Conservation (phyloP, 2,329 filamentous ascomycete genomes). For the Aspergillus jensenii region DNA sequence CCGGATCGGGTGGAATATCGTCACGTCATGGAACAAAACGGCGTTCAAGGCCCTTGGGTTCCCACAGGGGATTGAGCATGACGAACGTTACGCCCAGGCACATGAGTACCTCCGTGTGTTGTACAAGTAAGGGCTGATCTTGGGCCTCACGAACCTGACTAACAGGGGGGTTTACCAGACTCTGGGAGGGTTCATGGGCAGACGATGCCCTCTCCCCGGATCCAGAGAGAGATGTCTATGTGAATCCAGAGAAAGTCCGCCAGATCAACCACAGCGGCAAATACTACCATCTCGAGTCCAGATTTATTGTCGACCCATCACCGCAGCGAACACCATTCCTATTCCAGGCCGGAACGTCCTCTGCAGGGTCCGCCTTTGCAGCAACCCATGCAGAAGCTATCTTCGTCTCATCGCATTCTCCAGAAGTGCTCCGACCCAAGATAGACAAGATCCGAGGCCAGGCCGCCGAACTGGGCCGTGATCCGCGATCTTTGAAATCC, state of each 20-base stretch:
- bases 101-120: constrained; percentile 63
- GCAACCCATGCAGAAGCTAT: constrained; percentile 61
- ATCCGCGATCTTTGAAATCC: constrained; percentile 59
- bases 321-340: constrained; percentile 59
- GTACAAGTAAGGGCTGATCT: constrained; percentile 53
- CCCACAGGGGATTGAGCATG: constrained; percentile 54
- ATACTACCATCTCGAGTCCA: constrained; percentile 49
- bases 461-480: constrained; percentile 53
- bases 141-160: neutral
- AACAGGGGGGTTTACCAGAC: constrained; percentile 28
- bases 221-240: constrained; percentile 55
- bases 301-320: constrained; percentile 55
- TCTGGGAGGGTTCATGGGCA: constrained; percentile 59
- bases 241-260: constrained; percentile 59
- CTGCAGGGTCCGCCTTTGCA: constrained; percentile 58
- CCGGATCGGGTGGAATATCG: constrained; percentile 66
- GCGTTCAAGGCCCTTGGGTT: constrained; percentile 64
- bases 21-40: constrained; percentile 63
- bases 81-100: constrained; percentile 60
- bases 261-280: constrained; percentile 62
- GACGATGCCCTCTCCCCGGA: constrained; percentile 58
- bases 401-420: constrained; percentile 58
- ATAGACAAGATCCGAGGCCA: constrained; percentile 54
- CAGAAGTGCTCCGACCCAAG: constrained; percentile 50
- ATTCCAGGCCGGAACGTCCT: constrained; percentile 60